Conservation (phyloP, 768 basidiomycete genomes). For the Termitomyces sp. region DNA sequence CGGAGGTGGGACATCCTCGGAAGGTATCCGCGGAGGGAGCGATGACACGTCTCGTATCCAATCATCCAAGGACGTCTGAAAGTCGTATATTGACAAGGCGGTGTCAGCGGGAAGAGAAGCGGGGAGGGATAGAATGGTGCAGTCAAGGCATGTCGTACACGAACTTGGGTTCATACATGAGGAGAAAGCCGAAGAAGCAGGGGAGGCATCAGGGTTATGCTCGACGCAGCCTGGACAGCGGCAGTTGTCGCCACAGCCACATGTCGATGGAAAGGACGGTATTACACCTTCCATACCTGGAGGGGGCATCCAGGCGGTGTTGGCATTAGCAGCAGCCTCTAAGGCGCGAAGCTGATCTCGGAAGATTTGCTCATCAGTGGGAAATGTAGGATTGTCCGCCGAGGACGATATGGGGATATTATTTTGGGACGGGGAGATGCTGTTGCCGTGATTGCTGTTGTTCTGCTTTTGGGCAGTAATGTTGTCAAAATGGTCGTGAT, state of each 20-base stretch:
- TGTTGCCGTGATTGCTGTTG: conserved; percentile 14
- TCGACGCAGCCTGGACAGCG: conserved; percentile 60
- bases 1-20: not conserved
- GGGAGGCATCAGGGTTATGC: conserved; percentile 34
- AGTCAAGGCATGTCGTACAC: conserved; percentile 53
- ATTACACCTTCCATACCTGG: conserved; percentile 16
- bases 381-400: conserved; percentile 11
- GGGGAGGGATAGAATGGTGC: conserved; percentile 50
- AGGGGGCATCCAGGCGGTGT: conserved; percentile 14
- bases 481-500: conserved; percentile 24
- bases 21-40: not conserved
- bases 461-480: not conserved
- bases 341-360: conserved; percentile 20
- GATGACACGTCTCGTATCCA: conserved; percentile 15
- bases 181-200: conserved; percentile 29
- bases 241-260: conserved; percentile 61
- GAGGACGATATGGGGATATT: conserved; percentile 21
- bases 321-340: conserved; percentile 35
- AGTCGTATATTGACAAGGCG: conserved; percentile 26
- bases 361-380: conserved; percentile 20
- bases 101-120: conserved; percentile 36
- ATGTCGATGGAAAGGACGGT: conserved; percentile 39
- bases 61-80: conserved; percentile 4
- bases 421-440: not conserved
- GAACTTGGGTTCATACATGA: conserved; percentile 32